These are phyloP conservation scores for Microstroma glucosiphilum DNA, from an alignment of 1,284 basidiomycete genomes.

Conservation along the genomic window DNA sequence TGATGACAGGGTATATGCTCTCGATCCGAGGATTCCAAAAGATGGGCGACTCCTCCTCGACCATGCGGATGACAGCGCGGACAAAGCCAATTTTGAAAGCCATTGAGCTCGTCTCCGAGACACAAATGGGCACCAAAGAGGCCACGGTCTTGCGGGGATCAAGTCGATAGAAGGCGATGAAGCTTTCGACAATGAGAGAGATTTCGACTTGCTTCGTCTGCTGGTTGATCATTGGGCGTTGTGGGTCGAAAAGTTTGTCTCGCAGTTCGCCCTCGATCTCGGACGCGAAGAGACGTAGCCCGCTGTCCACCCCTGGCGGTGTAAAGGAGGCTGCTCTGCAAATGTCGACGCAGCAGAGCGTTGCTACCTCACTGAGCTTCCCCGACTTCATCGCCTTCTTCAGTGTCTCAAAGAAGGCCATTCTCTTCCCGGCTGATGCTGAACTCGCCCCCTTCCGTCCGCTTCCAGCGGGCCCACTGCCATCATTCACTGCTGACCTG, in stretches of 20 bases:
- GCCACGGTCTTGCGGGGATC: conserved; percentile 34
- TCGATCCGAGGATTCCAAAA: conserved; percentile 33
- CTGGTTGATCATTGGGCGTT: conserved; percentile 22
- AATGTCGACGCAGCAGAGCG: conserved; percentile 73
- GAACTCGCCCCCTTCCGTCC: conserved; percentile 6
- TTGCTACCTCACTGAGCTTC: conserved; percentile 59
- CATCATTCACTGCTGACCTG: conserved; percentile 52
- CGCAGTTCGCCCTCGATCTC: conserved; percentile 38
- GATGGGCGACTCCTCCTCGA: conserved; percentile 26
- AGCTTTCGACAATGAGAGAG: conserved; percentile 40
- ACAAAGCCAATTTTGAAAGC: conserved; percentile 38
- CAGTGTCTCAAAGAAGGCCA: conserved; percentile 53
- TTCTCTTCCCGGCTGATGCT: conserved; percentile 50
- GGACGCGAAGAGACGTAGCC: conserved; percentile 62
- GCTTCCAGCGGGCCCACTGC: conserved; percentile 37
- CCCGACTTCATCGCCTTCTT: conserved; percentile 36
- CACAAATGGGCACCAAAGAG: conserved; percentile 34
- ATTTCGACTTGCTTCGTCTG: conserved; percentile 32
- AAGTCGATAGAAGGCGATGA: conserved; percentile 44
- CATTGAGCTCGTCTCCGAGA: conserved; percentile 27
- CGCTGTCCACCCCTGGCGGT: conserved; percentile 55
- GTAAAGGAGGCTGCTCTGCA: conserved; percentile 71
- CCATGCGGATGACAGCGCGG: conserved; percentile 31
- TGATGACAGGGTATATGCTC: conserved; percentile 34
- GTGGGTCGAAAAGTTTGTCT: conserved; percentile 41